phyloP scores from a whole-genome alignment of 805 yeast genomes.

The Scheffersomyces stipitis region DNA sequence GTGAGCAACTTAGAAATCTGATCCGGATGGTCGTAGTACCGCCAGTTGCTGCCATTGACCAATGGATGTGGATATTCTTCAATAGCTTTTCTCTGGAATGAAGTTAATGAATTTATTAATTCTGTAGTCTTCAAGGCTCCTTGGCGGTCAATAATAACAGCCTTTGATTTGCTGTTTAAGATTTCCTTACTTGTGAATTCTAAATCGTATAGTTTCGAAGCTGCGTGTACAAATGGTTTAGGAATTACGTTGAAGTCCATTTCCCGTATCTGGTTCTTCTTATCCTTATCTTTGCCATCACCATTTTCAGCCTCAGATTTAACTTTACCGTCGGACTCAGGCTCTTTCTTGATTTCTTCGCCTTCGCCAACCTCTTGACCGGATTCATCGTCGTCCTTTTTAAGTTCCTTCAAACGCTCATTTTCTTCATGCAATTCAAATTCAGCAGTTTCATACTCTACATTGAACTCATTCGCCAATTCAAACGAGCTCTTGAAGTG shows the following conservation, averaged over 20 bases:
- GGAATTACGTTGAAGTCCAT: slow-evolving; percentile 27
- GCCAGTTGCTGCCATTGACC: slow-evolving; percentile 60
- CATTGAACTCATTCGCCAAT: slow-evolving; percentile 2
- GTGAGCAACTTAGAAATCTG: slow-evolving; percentile 54
- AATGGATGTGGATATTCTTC: slow-evolving; percentile 67
- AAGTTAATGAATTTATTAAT: slow-evolving; percentile 17
- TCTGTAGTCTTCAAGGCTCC: slow-evolving; percentile 23
- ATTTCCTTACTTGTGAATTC: slow-evolving; percentile 23
- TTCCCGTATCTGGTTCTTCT: slow-evolving; percentile 10
- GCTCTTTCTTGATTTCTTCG: slow-evolving; percentile 1
- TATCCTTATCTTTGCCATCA: slow-evolving; percentile 2
- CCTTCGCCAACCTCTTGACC: slow-evolving; percentile 22
- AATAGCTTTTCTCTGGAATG: slow-evolving; percentile 57
- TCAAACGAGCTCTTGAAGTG: slow-evolving; percentile 14
- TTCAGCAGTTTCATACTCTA: slow-evolving; percentile 5
- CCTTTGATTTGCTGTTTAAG: slow-evolving; percentile 5
- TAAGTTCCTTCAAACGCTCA: slow-evolving; percentile 2
- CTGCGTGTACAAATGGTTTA: slow-evolving; percentile 19
- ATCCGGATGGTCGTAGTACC: slow-evolving; percentile 60
- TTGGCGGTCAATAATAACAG: slow-evolving; percentile 31
- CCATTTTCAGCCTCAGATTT: slow-evolving; percentile 3
- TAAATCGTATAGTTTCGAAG: slow-evolving; percentile 28
- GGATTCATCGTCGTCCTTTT: slow-evolving; percentile 6
- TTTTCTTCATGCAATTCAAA: slow-evolving; percentile 10
- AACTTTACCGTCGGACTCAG: slow-evolving; percentile 18